Evolutionary conservation across 805 yeast genomes (phyloP).

Genomic region (Maudiozyma saulgeensis): DNA sequence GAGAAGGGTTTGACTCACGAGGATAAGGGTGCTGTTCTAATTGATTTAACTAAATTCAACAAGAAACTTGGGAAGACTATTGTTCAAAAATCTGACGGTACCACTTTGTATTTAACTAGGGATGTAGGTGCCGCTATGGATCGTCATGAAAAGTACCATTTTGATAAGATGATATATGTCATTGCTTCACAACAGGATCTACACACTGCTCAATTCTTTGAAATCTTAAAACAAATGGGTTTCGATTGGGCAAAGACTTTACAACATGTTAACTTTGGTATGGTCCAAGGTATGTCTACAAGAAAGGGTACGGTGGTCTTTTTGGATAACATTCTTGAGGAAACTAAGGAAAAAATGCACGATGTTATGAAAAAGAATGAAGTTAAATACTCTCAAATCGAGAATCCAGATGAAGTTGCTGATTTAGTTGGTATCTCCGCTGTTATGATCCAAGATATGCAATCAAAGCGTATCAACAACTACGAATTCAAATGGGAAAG

Average conservation of each 20-base stretch:
- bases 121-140: slow-evolving; percentile 94
- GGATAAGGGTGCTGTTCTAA: slow-evolving; percentile 84
- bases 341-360: slow-evolving; percentile 88
- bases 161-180: slow-evolving; percentile 94
- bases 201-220: slow-evolving; percentile 88
- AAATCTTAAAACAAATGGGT: slow-evolving; percentile 84
- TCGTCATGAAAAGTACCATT: slow-evolving; percentile 73
- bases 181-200: slow-evolving; percentile 95
- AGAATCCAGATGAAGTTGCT: slow-evolving; percentile 88
- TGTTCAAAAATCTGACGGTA: slow-evolving; percentile 91
- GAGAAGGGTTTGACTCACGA: slow-evolving; percentile 66
- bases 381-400: slow-evolving; percentile 84
- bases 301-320: slow-evolving; percentile 98
- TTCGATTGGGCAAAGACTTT: slow-evolving; percentile 75
- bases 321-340: slow-evolving; percentile 85
- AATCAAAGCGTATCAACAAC: slow-evolving; percentile 90
- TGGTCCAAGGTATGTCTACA: slow-evolving; percentile 98
- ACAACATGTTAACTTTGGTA: slow-evolving; percentile 86
- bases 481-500: slow-evolving; percentile 96
- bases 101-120: slow-evolving; percentile 87
- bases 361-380: slow-evolving; percentile 92
- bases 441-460: slow-evolving; percentile 98
- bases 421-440: slow-evolving; percentile 95
- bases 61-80: slow-evolving; percentile 90
- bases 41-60: slow-evolving; percentile 75